phyloP scores from a whole-genome alignment of 306 rosid species.

The Dalbergia cochinchinensis region DNA sequence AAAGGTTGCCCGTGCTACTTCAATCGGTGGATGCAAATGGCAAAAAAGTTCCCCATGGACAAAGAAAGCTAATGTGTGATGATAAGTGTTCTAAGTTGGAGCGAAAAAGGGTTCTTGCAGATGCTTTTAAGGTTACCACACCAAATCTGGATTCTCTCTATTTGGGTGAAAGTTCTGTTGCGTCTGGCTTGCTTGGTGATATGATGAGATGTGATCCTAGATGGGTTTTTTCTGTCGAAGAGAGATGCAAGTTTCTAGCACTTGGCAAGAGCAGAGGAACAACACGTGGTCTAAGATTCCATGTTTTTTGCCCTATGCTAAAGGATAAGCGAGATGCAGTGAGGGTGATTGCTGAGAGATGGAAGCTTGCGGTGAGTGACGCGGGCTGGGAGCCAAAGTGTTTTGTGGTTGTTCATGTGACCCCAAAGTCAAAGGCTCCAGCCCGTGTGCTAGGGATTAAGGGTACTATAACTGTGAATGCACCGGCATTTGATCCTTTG shows the following conservation, averaged over 20 bases:
- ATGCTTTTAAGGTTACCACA: slow-evolving; percentile 78
- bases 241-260: slow-evolving; percentile 84
- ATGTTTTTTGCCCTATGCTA: slow-evolving; percentile 86
- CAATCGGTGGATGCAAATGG: slow-evolving; percentile 74
- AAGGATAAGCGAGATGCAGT: slow-evolving; percentile 89
- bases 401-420: slow-evolving; percentile 76
- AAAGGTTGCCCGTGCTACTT: slow-evolving; percentile 70
- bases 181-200: slow-evolving; percentile 73
- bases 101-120: slow-evolving; percentile 85
- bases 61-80: slow-evolving; percentile 82
- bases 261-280: slow-evolving; percentile 81
- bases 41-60: slow-evolving; percentile 70
- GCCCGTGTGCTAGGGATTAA: slow-evolving; percentile 78
- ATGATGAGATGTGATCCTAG: slow-evolving; percentile 79
- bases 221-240: slow-evolving; percentile 89
- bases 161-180: slow-evolving; percentile 68
- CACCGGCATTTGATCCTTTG: slow-evolving; percentile 66
- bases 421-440: slow-evolving; percentile 78
- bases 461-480: slow-evolving; percentile 61
- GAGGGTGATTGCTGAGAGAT: slow-evolving; percentile 82
- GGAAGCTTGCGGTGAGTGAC: slow-evolving; percentile 78
- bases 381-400: slow-evolving; percentile 95
- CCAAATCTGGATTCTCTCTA: slow-evolving; percentile 84
- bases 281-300: slow-evolving; percentile 66
- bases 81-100: slow-evolving; percentile 87